These are phyloP conservation scores for Leccinum disarticulatum DNA, from an alignment of 768 basidiomycete genomes.

Conservation along the genomic window DNA sequence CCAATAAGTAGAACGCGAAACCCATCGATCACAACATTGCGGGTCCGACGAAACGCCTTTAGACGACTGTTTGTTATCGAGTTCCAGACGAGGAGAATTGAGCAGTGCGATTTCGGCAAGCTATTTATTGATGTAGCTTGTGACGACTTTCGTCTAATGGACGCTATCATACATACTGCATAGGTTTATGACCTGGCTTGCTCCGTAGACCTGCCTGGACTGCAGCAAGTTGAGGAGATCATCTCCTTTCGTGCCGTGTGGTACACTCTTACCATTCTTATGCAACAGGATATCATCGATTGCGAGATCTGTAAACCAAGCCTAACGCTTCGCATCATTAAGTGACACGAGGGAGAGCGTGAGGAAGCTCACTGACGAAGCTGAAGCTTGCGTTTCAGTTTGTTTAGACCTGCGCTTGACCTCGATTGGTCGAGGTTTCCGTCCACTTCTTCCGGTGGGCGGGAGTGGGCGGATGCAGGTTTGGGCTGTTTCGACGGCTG, in stretches of 20 bases:
- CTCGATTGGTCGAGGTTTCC: no score
- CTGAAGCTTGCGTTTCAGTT: no score
- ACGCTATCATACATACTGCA: constrained; percentile 73
- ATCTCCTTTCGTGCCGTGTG: constrained; percentile 82
- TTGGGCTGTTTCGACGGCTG: no score
- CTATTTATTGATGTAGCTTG: constrained; percentile 80
- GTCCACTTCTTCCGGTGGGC: no score
- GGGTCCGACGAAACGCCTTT: constrained; percentile 75
- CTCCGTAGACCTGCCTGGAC: constrained; percentile 71
- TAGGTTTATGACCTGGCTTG: constrained; percentile 77
- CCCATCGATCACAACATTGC: constrained; percentile 72
- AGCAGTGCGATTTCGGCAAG: constrained; percentile 76
- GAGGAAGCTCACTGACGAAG: constrained; percentile 46
- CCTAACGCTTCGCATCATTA: constrained; percentile 71
- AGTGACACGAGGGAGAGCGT: constrained; percentile 69
- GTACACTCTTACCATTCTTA: constrained; percentile 82
- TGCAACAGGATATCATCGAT: constrained; percentile 77
- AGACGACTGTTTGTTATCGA: constrained; percentile 83
- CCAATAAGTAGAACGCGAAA: constrained; percentile 79
- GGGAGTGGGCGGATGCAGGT: no score
- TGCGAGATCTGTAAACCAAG: constrained; percentile 83
- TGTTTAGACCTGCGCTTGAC: no score
- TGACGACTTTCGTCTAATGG: constrained; percentile 83
- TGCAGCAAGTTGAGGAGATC: constrained; percentile 81
- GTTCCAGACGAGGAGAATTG: constrained; percentile 68